phyloP scores from a whole-genome alignment of 331 rosid species.

The Spiraea crenata region DNA sequence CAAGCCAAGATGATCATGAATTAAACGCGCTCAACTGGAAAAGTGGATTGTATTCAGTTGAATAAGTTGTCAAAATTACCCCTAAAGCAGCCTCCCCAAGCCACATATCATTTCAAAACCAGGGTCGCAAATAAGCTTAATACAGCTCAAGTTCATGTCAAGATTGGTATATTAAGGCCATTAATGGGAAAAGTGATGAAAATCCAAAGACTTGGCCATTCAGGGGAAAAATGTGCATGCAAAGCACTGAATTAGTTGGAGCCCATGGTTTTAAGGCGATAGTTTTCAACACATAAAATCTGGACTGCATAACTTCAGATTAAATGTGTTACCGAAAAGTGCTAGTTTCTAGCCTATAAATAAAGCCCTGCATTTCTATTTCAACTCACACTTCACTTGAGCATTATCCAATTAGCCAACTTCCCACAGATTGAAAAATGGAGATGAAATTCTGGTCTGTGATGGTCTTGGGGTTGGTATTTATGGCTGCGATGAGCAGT shows the following conservation, averaged over 20 bases:
- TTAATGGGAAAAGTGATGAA: background rate
- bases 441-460: slow-evolving; percentile 2
- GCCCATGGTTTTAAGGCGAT: background rate
- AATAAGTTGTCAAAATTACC: background rate
- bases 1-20: background rate
- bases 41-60: background rate
- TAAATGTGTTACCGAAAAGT: background rate
- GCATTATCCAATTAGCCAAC: too few species aligned
- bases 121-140: background rate
- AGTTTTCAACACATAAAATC: too few species aligned
- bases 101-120: background rate
- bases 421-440: background rate
- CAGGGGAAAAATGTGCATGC: background rate
- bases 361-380: background rate
- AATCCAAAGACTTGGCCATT: too few species aligned
- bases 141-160: too few species aligned
- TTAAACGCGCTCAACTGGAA: background rate
- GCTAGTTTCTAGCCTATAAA: background rate
- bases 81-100: background rate
- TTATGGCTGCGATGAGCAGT: slow-evolving; percentile 8
- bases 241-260: background rate
- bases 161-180: background rate
- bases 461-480: background rate
- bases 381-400: background rate
- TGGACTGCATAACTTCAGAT: too few species aligned